Evolutionary conservation across 1,284 basidiomycete genomes (phyloP).

Genomic region (Cryptococcus amylolentus): DNA sequence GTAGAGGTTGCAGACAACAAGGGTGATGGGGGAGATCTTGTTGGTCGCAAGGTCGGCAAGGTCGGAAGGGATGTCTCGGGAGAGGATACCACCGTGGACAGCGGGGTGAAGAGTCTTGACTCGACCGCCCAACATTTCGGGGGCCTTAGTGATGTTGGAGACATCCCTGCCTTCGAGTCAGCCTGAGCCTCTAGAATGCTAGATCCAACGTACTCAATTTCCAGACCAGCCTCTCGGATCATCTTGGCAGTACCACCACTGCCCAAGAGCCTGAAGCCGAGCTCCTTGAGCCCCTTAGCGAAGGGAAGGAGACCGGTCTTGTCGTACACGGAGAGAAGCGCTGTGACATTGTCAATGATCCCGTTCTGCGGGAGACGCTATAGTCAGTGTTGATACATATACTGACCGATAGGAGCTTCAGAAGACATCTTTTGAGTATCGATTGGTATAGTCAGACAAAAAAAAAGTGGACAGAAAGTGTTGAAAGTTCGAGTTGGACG

Average conservation of each 20-base stretch:
- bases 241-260: conserved; percentile 97
- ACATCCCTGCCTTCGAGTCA: conserved; percentile 70
- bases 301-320: conserved; percentile 88
- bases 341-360: conserved; percentile 43
- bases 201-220: conserved; percentile 68
- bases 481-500: neutral
- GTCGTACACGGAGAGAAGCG: conserved; percentile 95
- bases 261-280: conserved; percentile 84
- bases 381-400: neutral
- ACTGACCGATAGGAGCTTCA: conserved; percentile 36
- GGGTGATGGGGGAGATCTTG: conserved; percentile 80
- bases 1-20: conserved; percentile 99
- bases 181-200: neutral
- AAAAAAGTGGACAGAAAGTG: neutral
- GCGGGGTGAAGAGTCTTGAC: conserved; percentile 99
- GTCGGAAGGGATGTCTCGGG: conserved; percentile 81
- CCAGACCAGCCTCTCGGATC: conserved; percentile 88
- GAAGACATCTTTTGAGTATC: conserved; percentile 18
- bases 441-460: neutral
- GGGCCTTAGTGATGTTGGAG: conserved; percentile 94
- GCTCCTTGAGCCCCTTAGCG: conserved; percentile 72
- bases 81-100: conserved; percentile 94
- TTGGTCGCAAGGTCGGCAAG: conserved; percentile 75
- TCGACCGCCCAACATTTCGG: conserved; percentile 98
- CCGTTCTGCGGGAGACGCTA: neutral